Conservation (phyloP, 169 alveolate species). For the Plasmodium gaboni region DNA sequence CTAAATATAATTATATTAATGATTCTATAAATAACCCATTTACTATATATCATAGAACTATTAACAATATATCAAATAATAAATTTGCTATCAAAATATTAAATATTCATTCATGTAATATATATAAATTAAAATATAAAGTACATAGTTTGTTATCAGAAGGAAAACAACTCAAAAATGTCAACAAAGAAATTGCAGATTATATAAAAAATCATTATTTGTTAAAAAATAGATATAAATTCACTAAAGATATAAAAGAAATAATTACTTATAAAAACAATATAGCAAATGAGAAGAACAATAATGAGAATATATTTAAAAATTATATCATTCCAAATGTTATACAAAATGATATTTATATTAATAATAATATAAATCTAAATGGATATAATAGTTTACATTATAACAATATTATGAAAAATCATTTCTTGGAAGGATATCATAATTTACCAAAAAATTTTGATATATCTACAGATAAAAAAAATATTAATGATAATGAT, state of each 20-base stretch:
- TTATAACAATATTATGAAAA: neutral
- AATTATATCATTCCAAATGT: neutral
- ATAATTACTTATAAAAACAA: constrained; percentile 13
- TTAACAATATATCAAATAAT: constrained; percentile 24
- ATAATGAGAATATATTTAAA: constrained; percentile 6
- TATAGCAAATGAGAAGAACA: neutral
- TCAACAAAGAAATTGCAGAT: constrained; percentile 75
- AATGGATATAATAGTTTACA: neutral
- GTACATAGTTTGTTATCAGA: constrained; percentile 80
- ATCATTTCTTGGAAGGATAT: too few relatives aligned
- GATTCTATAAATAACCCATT: constrained; percentile 55
- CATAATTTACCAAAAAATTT: too few relatives aligned
- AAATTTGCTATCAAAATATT: constrained; percentile 80
- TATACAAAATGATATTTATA: neutral
- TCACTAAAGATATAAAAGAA: neutral
- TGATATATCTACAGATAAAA: too few relatives aligned
- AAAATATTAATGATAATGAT: neutral
- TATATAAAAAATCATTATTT: constrained; percentile 11
- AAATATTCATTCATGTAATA: constrained; percentile 73
- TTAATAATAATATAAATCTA: neutral
- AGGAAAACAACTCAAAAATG: constrained; percentile 77
- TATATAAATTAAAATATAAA: constrained; percentile 76
- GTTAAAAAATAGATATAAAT: neutral
- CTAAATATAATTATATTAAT: constrained; percentile 29
- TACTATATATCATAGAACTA: constrained; percentile 43